Base-by-base conservation (phyloP, 805 yeast genomes). In the Blastobotrys parvus region DNA sequence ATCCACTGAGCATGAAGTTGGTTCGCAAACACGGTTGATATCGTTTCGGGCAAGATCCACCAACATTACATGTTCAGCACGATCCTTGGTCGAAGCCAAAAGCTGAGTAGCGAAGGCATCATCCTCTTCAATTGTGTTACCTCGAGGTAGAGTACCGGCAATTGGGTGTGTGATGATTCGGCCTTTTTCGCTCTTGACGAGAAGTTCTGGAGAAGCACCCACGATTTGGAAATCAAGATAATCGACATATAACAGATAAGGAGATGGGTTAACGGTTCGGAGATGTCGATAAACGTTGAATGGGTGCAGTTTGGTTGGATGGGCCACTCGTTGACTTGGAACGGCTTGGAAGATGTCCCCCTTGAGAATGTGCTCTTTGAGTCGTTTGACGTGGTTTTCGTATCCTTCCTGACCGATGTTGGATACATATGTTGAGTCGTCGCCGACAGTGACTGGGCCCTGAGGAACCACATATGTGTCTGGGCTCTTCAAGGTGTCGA, bases 311-410 rank as follows among this genome's bases (percentile, higher is more conserved):
- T 88, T 78, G 0, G 99, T 92, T 30, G 95, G 96, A 63, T 97
- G 80, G 3, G 94, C 86, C 21, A 92, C 88, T 59, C 99, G 75
- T 69, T 92, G 98, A 1, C 97, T 89, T 4, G 99, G 99, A 19
- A 92, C 99, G 1, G 95, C 96, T 65, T 92, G 99, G 66, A 92
- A 84, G 45, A 92, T 86, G 58, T 92, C 97, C 46, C 98, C 99
- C 53, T 78, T 77, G 55, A 80, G 65, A 54, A 92, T 92, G 58
- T 90, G 96, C 34, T 75, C 64, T 58, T 88, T 88, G 57, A 92
- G 72, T 11, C 63, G 71, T 10, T 68, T 61, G 32, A 92, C 99
- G 62, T 86, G 94, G 23, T 56, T 55, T 64, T 92, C 95, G 61
- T 92, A 92, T 39, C 98, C 98, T 45, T 79, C 84, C 66, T 87